Base-by-base conservation (phyloP, 805 yeast species). In the Metschnikowia amazonensis region DNA sequence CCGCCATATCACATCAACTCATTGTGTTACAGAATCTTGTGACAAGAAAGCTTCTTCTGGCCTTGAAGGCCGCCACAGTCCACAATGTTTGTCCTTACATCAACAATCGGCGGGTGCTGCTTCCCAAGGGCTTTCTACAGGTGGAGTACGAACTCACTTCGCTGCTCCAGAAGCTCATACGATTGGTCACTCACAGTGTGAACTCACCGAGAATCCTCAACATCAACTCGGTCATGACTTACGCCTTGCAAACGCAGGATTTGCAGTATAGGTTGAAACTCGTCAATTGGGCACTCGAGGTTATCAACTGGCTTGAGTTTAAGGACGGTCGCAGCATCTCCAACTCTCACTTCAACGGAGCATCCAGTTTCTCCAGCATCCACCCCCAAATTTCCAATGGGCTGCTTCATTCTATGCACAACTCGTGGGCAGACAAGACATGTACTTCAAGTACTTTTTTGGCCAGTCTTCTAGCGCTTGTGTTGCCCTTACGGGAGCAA, bases 281-380 rank as follows among this genome's bases (percentile, higher is more conserved):
- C 33, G 55, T 74, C 16, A 72, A 72, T 46, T 79, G 84, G 84
- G 75, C 77, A 0, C 64, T 74, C 25, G 78, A 75, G 43, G 67
- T 77, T 2, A 63, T 77, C 16, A 68, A 76, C 29, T 79, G 84
- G 84, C 58, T 78, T 16, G 81, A 77, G 53, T 69, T 74, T 52
- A 79, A 78, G 53, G 83, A 79, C 49, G 80, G 73, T 4, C 59
- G 51, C 25, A 59, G 40, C 39, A 47, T 39, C 20, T 36, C 43
- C 9, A 36, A 48, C 17, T 20, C 28, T 6, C 45, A 47, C 23
- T 38, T 48, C 16, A 42, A 36, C 13, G 48, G 48, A 2, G 36
- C 21, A 11, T 44, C 45, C 23, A 45, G 47, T 41, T 46, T 39
- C 28, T 29, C 45, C 13, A 44, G 45, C 30, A 46, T 28, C 30